Conservation (phyloP, 2,329 filamentous ascomycete genomes). For the Xylaria sp. region DNA sequence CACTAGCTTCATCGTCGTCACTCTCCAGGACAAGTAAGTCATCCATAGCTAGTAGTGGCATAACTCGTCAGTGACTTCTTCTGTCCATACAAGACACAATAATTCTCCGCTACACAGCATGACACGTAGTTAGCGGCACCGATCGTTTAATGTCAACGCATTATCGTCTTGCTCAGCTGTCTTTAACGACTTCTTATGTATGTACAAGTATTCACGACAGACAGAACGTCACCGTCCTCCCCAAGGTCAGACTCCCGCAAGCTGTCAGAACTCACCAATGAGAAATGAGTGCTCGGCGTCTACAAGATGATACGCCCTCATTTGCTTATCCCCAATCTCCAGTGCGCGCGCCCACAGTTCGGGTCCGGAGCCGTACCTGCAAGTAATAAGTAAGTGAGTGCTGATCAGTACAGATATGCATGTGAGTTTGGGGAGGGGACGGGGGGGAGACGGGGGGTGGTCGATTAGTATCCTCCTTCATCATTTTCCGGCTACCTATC, state of each 20-base stretch:
- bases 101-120: not conserved
- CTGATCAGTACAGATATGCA: conserved; percentile 21
- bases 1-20: not conserved
- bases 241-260: not conserved
- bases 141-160: not conserved
- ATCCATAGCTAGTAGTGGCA: not conserved
- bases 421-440: conserved; percentile 10
- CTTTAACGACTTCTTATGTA: not conserved
- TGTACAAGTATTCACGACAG: not conserved
- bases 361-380: conserved; percentile 11
- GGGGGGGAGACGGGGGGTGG: no score
- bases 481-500: not conserved
- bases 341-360: conserved; percentile 3
- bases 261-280: not conserved
- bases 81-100: not conserved
- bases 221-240: not conserved
- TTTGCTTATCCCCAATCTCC: not conserved
- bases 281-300: not conserved
- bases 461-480: not conserved
- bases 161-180: not conserved
- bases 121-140: not conserved
- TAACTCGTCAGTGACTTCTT: not conserved
- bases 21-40: not conserved
- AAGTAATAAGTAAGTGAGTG: conserved; percentile 16
- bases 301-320: not conserved